phyloP scores from a whole-genome alignment of 495 filamentous ascomycete species.

The Hypoxylon rickii region DNA sequence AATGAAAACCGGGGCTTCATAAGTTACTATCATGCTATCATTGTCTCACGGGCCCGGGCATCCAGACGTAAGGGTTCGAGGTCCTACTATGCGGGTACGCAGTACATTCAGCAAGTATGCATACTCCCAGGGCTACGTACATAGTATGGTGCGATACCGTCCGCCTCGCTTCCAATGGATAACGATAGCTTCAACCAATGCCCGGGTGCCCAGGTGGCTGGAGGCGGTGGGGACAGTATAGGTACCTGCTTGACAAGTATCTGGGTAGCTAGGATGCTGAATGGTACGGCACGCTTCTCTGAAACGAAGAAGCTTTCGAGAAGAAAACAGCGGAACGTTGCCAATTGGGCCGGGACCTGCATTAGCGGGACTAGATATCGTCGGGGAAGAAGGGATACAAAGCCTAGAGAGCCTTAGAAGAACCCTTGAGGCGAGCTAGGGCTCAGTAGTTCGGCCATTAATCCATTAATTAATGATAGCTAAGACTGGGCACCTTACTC shows the following conservation, averaged over 20 bases:
- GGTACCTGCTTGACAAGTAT: too few relatives aligned
- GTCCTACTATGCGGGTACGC: too few relatives aligned
- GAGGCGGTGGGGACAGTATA: constrained; percentile 10
- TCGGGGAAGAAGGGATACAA: constrained; percentile 26
- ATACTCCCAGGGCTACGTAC: too few relatives aligned
- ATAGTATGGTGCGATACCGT: too few relatives aligned
- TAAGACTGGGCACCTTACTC: too few relatives aligned
- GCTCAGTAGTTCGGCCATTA: neutral
- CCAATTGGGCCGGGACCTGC: constrained; percentile 37
- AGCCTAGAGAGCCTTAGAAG: neutral
- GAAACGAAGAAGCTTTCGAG: constrained; percentile 36
- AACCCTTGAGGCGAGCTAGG: neutral
- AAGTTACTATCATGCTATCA: constrained; percentile 6
- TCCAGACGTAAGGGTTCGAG: too few relatives aligned
- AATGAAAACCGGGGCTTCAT: constrained; percentile 17
- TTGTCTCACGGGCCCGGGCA: constrained; percentile 9
- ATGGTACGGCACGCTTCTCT: constrained; percentile 6
- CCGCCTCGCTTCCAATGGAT: constrained; percentile 31
- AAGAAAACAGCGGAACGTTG: constrained; percentile 32
- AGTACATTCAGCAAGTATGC: too few relatives aligned
- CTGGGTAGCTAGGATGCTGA: too few relatives aligned
- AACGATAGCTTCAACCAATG: constrained; percentile 20
- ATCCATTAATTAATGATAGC: too few relatives aligned
- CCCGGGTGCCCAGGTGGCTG: too few relatives aligned
- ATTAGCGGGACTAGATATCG: constrained; percentile 32